Base-by-base conservation (phyloP, 1,284 basidiomycete genomes). In the Inonotus obliquus region DNA sequence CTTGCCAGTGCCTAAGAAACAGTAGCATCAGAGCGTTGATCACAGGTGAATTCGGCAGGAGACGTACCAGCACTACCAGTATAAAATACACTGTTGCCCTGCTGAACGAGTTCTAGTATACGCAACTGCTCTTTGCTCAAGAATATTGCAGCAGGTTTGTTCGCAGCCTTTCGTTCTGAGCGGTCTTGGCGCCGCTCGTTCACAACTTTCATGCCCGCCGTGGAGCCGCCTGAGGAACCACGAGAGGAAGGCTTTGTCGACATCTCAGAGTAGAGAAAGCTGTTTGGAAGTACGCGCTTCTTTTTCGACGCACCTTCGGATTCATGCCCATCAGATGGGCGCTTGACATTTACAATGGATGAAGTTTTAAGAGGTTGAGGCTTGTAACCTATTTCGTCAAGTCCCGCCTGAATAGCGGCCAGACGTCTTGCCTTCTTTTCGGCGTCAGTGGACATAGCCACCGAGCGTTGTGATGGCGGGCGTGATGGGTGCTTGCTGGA, bases 31-130 rank as follows among this genome's bases (percentile, higher is more conserved):
- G 53, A 54, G 52, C 14, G 29, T 17, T 4, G 29, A 37, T n/a
- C 19, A 37, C 10, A 27, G 11, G 27, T 23, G 23, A n/a, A n/a
- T n/a, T n/a, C n/a, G n/a, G 59, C 17, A 65, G 17, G 49, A 21
- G 9, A 78, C 89, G 69, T 67, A 95, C 94, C 94, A 63, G 94
- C 96, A 77, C 92, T 95, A 25, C 97, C 96, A 0, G 96, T 99
- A 75, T 98, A 99, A 71, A 99, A 99, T n/a, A 98, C 72, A 68
- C 86, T 96, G 59, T 87, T 76, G 2, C 85, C 85, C 14, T 83
- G 76, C 29, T 86, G 73, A 0, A 94, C 91, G 3, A 96, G 82
- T 63, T 83, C 80, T 63, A 96, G 75, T 49, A 98, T 92, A 65
- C 89, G 82, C 59, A 79, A 84, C 73, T 98, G 95, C 70, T 97